Evolutionary conservation across 257 asterid species (phyloP), one percentile per base, ranked within the genome.

Genomic region (Solanum pinnatisectum): DNA sequence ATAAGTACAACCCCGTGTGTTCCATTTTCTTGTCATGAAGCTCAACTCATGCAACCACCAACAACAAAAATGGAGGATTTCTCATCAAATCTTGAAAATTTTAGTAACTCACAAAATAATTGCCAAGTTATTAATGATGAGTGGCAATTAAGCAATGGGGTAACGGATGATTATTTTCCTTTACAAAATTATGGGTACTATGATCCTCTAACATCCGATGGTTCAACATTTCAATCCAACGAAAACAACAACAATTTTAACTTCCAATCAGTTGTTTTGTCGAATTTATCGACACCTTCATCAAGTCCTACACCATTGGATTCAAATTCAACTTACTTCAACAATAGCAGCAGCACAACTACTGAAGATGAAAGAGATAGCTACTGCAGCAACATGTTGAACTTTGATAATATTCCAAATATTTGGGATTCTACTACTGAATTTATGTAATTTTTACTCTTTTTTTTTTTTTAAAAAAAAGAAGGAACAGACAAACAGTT

Each of bases 251-350:
- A 74, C 32, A 91, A 92, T 40, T 92, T 93, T 90, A 72, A 93
- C 84, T 92, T 94, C 88, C 97, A 92, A n/a, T 91, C 83, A 74
- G 20, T 94, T 5, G 97, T 92, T 87, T 30, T 93, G 89, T 95
- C 98, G 14, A 92, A 86, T 90, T 86, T 93, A 14, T 94, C 97
- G 46, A 94, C 96, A 10, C 96, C 98, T 40, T 94, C 98, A 3
- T 93, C 98, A 35, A 94, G 96, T 77, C 93, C 98, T 1, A 87
- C 95, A 0, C 90, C 92, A 36, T 70, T 91, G 89, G 88, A 93
- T 88, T 93, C 97, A 4, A 90, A 84, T 37, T 94, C 95, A 14
- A 90, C 87, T 42, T 85, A 92, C 23, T 44, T 87, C 23, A 88
- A 39, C 88, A 87, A 89, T 90, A 88, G 92, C 89, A 90, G 91